These are phyloP conservation scores for Trichoderma asperellum DNA, from an alignment of 2,329 filamentous ascomycete genomes.

Conservation along the genomic window DNA sequence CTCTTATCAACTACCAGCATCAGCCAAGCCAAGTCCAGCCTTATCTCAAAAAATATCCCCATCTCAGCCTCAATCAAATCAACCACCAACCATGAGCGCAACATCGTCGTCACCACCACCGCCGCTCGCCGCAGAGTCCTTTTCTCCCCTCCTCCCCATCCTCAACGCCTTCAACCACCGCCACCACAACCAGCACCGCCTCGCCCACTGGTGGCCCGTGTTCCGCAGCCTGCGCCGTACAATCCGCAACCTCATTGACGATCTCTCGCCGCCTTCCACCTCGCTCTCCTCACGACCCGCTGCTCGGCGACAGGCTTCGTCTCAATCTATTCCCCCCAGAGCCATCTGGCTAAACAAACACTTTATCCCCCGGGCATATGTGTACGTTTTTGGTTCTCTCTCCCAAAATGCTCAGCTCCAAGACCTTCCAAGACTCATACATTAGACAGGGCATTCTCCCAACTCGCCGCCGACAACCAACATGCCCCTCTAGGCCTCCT, in stretches of 20 bases:
- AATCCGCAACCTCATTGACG: slow-evolving; percentile 55
- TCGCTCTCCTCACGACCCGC: not conserved
- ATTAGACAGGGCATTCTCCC: slow-evolving; percentile 62
- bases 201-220: slow-evolving; percentile 77
- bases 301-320: not conserved
- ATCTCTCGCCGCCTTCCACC: slow-evolving; percentile 3
- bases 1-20: slow-evolving; percentile 2
- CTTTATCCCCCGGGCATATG: slow-evolving; percentile 43
- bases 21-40: not conserved
- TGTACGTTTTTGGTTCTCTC: slow-evolving; percentile 37
- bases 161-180: slow-evolving; percentile 77
- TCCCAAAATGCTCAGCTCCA: not conserved
- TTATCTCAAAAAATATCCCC: not conserved
- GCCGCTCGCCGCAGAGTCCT: slow-evolving; percentile 33
- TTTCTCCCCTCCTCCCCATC: slow-evolving; percentile 54
- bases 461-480: slow-evolving; percentile 71
- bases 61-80: not conserved
- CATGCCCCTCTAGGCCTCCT: slow-evolving; percentile 73
- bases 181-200: slow-evolving; percentile 89
- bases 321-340: slow-evolving; percentile 17
- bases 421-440: too few species aligned
- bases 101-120: slow-evolving; percentile 16
- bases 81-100: not conserved
- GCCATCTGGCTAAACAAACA: slow-evolving; percentile 39
- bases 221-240: slow-evolving; percentile 73